Evolutionary conservation across 805 yeast species (phyloP).

Genomic region (Nakazawaea holstii): DNA sequence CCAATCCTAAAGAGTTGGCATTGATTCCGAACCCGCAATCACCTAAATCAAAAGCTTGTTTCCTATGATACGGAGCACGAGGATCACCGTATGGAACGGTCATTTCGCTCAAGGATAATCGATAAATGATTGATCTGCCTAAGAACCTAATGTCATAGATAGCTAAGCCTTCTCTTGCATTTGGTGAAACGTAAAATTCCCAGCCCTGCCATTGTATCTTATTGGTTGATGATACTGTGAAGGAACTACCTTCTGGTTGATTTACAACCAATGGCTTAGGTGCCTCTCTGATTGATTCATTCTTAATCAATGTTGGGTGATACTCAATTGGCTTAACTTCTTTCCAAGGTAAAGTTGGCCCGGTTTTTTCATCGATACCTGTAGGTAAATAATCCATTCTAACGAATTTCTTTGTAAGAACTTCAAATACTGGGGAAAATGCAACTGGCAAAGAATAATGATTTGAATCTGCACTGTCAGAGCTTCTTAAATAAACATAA

Average conservation of each 20-base stretch:
- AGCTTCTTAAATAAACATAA: slow-evolving; percentile 66
- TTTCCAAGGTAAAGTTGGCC: slow-evolving; percentile 58
- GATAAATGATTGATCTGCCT: slow-evolving; percentile 71
- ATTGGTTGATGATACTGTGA: slow-evolving; percentile 44
- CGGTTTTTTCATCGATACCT: slow-evolving; percentile 55
- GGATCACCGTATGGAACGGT: slow-evolving; percentile 88
- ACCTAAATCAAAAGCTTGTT: slow-evolving; percentile 83
- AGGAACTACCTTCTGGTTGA: slow-evolving; percentile 82
- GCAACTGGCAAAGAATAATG: slow-evolving; percentile 72
- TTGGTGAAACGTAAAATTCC: slow-evolving; percentile 68
- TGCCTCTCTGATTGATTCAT: slow-evolving; percentile 42
- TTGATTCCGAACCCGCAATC: slow-evolving; percentile 78
- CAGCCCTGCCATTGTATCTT: slow-evolving; percentile 78
- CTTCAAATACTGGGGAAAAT: slow-evolving; percentile 70
- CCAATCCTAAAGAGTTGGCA: slow-evolving; percentile 63
- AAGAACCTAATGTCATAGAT: slow-evolving; percentile 67
- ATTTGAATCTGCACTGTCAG: slow-evolving; percentile 65
- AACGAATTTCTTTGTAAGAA: slow-evolving; percentile 51
- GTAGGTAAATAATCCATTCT: slow-evolving; percentile 73
- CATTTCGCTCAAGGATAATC: slow-evolving; percentile 75
- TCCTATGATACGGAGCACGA: slow-evolving; percentile 77
- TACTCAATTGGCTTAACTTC: slow-evolving; percentile 61
- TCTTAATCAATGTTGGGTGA: slow-evolving; percentile 59
- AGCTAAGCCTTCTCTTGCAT: slow-evolving; percentile 76
- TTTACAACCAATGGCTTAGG: slow-evolving; percentile 63